Conservation (phyloP, 2,329 filamentous ascomycete genomes). For the Pyrenophora tritici-repentis region DNA sequence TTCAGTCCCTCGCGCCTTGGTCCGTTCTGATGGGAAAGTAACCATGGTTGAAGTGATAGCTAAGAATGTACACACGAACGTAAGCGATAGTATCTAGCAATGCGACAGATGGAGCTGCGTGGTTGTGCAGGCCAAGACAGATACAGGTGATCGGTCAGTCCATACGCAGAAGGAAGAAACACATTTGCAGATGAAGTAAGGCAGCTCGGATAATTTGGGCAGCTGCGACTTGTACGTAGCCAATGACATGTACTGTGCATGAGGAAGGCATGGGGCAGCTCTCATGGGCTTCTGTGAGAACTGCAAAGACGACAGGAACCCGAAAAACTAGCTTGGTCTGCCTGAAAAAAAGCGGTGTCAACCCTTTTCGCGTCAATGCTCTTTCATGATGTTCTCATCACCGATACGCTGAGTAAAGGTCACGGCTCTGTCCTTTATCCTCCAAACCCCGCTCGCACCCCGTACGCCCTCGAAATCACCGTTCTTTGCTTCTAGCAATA, state of each 20-base stretch:
- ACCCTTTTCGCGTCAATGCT: slow-evolving; percentile 24
- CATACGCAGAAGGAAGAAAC: neutral
- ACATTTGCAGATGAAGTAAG: too few relatives aligned
- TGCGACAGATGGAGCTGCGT: too few relatives aligned
- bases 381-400: slow-evolving; percentile 43
- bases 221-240: neutral
- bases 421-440: slow-evolving; percentile 45
- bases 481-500: slow-evolving; percentile 28
- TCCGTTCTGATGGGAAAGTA: neutral
- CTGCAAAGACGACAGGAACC: neutral
- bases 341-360: neutral
- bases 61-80: neutral
- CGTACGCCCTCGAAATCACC: slow-evolving; percentile 36
- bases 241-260: neutral
- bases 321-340: neutral
- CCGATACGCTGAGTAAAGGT: slow-evolving; percentile 46
- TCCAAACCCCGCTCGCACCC: slow-evolving; percentile 49
- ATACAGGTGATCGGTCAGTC: too few relatives aligned
- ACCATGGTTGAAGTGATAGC: neutral
- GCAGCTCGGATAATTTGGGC: neutral
- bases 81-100: slow-evolving; percentile 4
- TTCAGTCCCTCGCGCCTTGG: slow-evolving; percentile 7
- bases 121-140: too few relatives aligned
- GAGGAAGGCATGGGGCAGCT: neutral
- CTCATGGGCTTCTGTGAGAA: neutral